phyloP scores from a whole-genome alignment of 2,329 filamentous ascomycete genomes.

The Diaporthe amygdali region DNA sequence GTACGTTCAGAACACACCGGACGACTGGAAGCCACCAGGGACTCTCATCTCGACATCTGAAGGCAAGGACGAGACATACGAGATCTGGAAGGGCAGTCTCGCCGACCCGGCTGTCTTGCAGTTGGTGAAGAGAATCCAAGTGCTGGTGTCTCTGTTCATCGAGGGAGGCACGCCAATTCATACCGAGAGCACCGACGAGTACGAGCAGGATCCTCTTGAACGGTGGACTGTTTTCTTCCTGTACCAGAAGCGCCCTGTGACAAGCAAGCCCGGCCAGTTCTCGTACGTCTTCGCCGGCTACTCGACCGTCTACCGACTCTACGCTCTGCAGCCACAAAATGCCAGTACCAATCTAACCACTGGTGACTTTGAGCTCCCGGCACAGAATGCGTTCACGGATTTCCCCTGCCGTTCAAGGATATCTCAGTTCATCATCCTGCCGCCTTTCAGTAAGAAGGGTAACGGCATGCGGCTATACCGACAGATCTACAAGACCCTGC shows the following conservation, averaged over 20 bases:
- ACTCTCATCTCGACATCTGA: constrained; percentile 69
- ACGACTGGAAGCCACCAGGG: constrained; percentile 75
- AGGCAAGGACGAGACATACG: constrained; percentile 66
- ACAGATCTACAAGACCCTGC: constrained; percentile 74
- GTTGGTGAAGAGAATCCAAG: constrained; percentile 80
- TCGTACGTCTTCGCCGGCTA: constrained; percentile 89
- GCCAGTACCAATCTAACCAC: constrained; percentile 33
- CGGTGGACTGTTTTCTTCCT: constrained; percentile 94
- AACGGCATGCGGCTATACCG: constrained; percentile 83
- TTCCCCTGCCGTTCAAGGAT: constrained; percentile 82
- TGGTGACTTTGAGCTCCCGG: constrained; percentile 43
- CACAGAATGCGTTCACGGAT: constrained; percentile 52
- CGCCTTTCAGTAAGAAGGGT: constrained; percentile 82
- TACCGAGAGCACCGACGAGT: constrained; percentile 40
- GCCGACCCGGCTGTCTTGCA: constrained; percentile 71
- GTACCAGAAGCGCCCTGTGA: constrained; percentile 66
- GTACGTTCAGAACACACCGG: constrained; percentile 52
- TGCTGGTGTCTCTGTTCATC: constrained; percentile 85
- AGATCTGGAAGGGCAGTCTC: constrained; percentile 84
- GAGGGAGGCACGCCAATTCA: constrained; percentile 84
- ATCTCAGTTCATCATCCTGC: constrained; percentile 91
- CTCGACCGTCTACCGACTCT: constrained; percentile 89
- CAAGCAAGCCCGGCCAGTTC: constrained; percentile 47
- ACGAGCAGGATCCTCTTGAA: constrained; percentile 73
- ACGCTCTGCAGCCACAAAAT: constrained; percentile 60